Evolutionary conservation across 2,329 filamentous ascomycete species (phyloP).

Genomic region (Fusarium piperis): DNA sequence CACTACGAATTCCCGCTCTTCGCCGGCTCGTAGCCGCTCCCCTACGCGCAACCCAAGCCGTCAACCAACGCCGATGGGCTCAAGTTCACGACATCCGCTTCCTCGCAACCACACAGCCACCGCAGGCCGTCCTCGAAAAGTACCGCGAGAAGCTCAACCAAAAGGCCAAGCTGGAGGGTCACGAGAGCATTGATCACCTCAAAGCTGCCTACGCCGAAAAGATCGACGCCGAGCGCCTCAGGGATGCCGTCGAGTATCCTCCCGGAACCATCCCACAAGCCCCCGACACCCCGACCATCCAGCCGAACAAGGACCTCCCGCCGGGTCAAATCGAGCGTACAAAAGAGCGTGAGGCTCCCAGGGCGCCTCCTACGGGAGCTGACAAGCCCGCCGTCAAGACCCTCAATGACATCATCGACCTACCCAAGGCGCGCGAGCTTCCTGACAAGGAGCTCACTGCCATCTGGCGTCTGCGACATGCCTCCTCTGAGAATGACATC

Average conservation of each 20-base stretch:
- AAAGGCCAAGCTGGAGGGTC: constrained; percentile 81
- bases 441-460: constrained; percentile 84
- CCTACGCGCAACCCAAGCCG: constrained; percentile 45
- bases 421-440: constrained; percentile 78
- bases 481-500: constrained; percentile 76
- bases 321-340: constrained; percentile 35
- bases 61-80: constrained; percentile 82
- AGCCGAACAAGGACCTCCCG: constrained; percentile 48
- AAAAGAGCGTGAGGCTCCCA: constrained; percentile 22
- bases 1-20: constrained; percentile 57
- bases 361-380: constrained; percentile 24
- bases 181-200: constrained; percentile 76
- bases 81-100: constrained; percentile 93
- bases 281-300: constrained; percentile 49
- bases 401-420: constrained; percentile 71
- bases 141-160: constrained; percentile 86
- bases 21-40: constrained; percentile 55
- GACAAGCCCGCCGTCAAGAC: constrained; percentile 53
- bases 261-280: constrained; percentile 48
- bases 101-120: constrained; percentile 79
- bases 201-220: constrained; percentile 86
- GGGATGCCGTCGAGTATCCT: constrained; percentile 65
- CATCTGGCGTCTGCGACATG: constrained; percentile 91
- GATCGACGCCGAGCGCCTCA: constrained; percentile 76
- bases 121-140: constrained; percentile 78